A percentile compares a stretch with the other conserved stretches of the same genome.
Evolutionary conservation across 768 basidiomycete species (phyloP).

Genomic region (Pseudohyphozyma bogoriensis): DNA sequence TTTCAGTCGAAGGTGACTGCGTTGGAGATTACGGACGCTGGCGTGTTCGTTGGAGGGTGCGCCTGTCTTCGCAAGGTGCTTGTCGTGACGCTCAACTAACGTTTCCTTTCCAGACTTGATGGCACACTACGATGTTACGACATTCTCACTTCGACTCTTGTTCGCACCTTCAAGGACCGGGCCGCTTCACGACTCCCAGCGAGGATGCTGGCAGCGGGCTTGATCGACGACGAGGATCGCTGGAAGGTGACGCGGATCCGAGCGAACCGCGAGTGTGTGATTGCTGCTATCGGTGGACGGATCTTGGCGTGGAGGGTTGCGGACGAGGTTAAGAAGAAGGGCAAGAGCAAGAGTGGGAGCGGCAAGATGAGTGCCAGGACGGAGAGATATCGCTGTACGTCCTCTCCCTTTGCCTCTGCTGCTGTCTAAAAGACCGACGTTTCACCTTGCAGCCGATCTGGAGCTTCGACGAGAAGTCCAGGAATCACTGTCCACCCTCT

Average conservation of each 20-base stretch:
- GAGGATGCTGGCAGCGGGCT: constrained; percentile 10
- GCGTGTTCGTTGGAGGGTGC: constrained; percentile 20
- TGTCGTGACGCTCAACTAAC: not conserved
- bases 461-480: constrained; percentile 24
- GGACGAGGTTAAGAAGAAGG: constrained; percentile 6
- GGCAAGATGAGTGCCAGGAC: constrained; percentile 15
- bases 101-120: constrained; percentile 5
- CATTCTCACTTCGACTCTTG: constrained; percentile 8
- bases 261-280: constrained; percentile 19
- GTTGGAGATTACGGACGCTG: constrained; percentile 7
- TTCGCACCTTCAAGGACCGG: constrained; percentile 21
- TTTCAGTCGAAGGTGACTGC: constrained; percentile 16
- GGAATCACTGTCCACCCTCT: constrained; percentile 21
- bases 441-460: constrained; percentile 11
- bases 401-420: not conserved
- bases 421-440: too few relatives aligned
- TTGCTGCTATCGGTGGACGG: constrained; percentile 18
- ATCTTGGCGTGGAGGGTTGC: constrained; percentile 19
- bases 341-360: not conserved
- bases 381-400: constrained; percentile 22
- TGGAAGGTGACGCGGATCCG: constrained; percentile 17
- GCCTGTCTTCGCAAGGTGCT: not conserved
- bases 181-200: constrained; percentile 11
- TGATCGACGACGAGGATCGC: constrained; percentile 20
- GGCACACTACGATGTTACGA: constrained; percentile 20